These are phyloP conservation scores for Mycosphaerelloides madeirae DNA, from an alignment of 2,329 filamentous ascomycete species.

Conservation along the genomic window DNA sequence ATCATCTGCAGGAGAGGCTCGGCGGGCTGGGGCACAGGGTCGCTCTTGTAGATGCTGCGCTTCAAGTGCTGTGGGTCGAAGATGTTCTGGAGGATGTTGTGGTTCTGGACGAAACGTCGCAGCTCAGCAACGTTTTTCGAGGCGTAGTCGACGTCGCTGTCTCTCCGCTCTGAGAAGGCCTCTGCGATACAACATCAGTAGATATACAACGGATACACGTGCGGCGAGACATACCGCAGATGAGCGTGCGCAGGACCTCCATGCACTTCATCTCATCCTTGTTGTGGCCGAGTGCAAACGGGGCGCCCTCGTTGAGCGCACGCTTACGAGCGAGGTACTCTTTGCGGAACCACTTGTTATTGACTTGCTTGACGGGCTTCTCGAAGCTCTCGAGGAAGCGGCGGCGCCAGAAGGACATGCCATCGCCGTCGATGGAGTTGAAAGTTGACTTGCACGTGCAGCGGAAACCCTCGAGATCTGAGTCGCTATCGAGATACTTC, in stretches of 20 bases:
- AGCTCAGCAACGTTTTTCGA: slow-evolving; percentile 5
- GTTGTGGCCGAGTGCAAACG: slow-evolving; percentile 25
- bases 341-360: slow-evolving; percentile 32
- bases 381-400: slow-evolving; percentile 44
- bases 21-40: background rate
- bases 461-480: slow-evolving; percentile 41
- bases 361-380: slow-evolving; percentile 10
- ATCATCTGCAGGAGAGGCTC: slow-evolving; percentile 23
- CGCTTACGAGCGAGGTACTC: slow-evolving; percentile 33
- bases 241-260: slow-evolving; percentile 29
- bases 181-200: no score
- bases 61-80: background rate
- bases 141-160: no score
- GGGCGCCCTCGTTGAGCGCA: slow-evolving; percentile 24
- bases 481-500: slow-evolving; percentile 36
- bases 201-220: no score
- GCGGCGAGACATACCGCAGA: no score
- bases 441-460: slow-evolving; percentile 37
- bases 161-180: no score
- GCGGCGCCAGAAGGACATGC: slow-evolving; percentile 44
- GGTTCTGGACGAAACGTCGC: slow-evolving; percentile 1
- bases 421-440: slow-evolving; percentile 38
- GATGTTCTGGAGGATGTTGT: slow-evolving; percentile 4
- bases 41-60: background rate
- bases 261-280: slow-evolving; percentile 34